Evolutionary conservation across 2,329 filamentous ascomycete genomes (phyloP).

Genomic region (Orbilia blumenaviensis): DNA sequence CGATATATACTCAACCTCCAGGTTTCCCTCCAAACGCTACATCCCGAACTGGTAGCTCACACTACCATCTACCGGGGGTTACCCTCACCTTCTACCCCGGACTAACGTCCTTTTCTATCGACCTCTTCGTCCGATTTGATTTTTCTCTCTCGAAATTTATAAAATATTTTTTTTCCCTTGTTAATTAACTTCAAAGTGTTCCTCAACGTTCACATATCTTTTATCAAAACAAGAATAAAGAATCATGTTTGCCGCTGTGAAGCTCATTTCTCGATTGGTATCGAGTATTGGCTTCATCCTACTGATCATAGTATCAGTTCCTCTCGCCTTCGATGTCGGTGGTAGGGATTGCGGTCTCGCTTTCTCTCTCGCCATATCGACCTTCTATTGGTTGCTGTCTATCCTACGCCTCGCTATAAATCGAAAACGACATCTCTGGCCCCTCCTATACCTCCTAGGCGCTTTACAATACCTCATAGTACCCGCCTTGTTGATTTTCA

Average conservation of each 20-base stretch:
- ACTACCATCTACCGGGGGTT: slow-evolving; percentile 26
- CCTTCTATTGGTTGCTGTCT: slow-evolving; percentile 91
- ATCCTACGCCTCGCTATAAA: slow-evolving; percentile 71
- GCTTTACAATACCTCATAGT: slow-evolving; percentile 87
- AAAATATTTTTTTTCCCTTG: no score
- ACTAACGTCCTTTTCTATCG: slow-evolving; percentile 38
- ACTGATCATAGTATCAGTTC: slow-evolving; percentile 93
- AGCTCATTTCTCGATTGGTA: slow-evolving; percentile 74
- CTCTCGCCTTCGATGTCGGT: slow-evolving; percentile 96
- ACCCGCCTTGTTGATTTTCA: slow-evolving; percentile 89
- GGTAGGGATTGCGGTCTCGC: slow-evolving; percentile 92
- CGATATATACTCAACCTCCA: slow-evolving; percentile 39
- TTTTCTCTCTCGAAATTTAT: not conserved
- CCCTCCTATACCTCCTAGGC: slow-evolving; percentile 74
- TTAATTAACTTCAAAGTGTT: slow-evolving; percentile 11
- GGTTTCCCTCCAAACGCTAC: slow-evolving; percentile 39
- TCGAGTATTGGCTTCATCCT: slow-evolving; percentile 85
- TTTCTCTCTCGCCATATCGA: slow-evolving; percentile 87
- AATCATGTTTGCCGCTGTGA: slow-evolving; percentile 39
- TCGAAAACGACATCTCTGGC: slow-evolving; percentile 69
- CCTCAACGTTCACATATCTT: not conserved
- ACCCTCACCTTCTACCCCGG: slow-evolving; percentile 42
- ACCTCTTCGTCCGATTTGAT: slow-evolving; percentile 38
- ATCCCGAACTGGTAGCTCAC: slow-evolving; percentile 42
- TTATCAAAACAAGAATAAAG: not conserved